Percentiles rank a stretch among this genome's conserved stretches.
Conservation (phyloP, 2,329 filamentous ascomycete species). For the Leptodontidium sp. region DNA sequence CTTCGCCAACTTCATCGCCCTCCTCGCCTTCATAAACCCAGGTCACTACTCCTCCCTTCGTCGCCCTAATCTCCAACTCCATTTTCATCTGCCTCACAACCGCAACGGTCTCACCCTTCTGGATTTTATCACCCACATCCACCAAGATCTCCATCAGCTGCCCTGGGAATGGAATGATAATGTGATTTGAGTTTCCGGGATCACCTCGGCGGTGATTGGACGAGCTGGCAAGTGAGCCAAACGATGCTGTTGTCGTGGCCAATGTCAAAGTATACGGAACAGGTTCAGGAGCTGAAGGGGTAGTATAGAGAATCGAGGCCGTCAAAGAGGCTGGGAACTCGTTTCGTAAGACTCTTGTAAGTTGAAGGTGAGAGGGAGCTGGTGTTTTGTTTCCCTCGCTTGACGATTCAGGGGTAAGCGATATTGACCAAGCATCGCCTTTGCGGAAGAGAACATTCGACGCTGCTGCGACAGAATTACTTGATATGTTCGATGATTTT, state of each 20-base stretch:
- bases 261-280: constrained; percentile 52
- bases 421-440: constrained; percentile 65
- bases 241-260: constrained; percentile 53
- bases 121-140: constrained; percentile 57
- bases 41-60: constrained; percentile 35
- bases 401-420: constrained; percentile 49
- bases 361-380: constrained; percentile 58
- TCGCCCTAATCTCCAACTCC: constrained; percentile 66
- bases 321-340: constrained; percentile 64
- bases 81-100: constrained; percentile 75
- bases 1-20: constrained; percentile 42
- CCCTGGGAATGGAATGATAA: constrained; percentile 64
- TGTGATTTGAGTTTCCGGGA: constrained; percentile 57
- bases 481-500: constrained; percentile 33
- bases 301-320: constrained; percentile 57
- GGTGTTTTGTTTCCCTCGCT: constrained; percentile 32
- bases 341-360: constrained; percentile 63
- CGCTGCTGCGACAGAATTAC: constrained; percentile 38
- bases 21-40: constrained; percentile 44
- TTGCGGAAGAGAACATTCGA: constrained; percentile 60
- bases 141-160: constrained; percentile 67
- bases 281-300: constrained; percentile 57
- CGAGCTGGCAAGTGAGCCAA: constrained; percentile 58
- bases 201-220: constrained; percentile 58
- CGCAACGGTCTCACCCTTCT: constrained; percentile 60